Percentiles rank a stretch among this genome's conserved stretches.
Evolutionary conservation across 768 basidiomycete genomes (phyloP).

Genomic region (Omphalotus guepiniiformis): DNA sequence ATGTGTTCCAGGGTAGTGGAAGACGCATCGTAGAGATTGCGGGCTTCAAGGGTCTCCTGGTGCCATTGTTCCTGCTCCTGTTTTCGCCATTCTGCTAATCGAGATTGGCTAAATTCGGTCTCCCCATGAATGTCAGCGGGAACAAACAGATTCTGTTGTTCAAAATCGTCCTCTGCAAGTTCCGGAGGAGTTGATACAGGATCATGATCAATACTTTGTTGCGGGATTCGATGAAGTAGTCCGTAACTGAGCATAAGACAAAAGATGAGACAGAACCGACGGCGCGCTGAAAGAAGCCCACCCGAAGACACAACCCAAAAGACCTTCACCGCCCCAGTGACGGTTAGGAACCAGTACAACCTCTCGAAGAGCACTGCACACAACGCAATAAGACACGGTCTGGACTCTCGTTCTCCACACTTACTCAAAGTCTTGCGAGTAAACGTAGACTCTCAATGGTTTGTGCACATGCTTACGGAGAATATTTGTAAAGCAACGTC

Average conservation of each 20-base stretch:
- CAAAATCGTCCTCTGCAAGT: constrained; percentile 51
- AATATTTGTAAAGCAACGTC: background rate
- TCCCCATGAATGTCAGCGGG: constrained; percentile 52
- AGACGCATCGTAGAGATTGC: constrained; percentile 3
- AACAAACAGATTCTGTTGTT: constrained; percentile 66
- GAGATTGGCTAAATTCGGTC: constrained; percentile 19
- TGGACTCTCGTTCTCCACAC: constrained; percentile 25
- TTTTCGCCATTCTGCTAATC: constrained; percentile 17
- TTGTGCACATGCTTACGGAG: constrained; percentile 83
- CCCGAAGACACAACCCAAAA: constrained; percentile 96
- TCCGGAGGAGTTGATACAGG: constrained; percentile 57
- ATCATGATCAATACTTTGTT: constrained; percentile 56
- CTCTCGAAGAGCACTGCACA: constrained; percentile 76
- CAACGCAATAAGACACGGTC: background rate
- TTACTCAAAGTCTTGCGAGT: constrained; percentile 95
- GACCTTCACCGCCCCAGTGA: constrained; percentile 96
- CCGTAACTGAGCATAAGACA: constrained; percentile 66
- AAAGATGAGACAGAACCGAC: background rate
- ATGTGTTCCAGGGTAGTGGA: background rate
- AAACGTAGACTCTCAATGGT: constrained; percentile 91
- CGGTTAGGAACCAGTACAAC: constrained; percentile 94
- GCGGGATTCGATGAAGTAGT: constrained; percentile 88
- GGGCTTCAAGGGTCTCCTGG: constrained; percentile 6
- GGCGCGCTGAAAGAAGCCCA: constrained; percentile 32
- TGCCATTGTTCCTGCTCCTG: constrained; percentile 16